A percentile compares a stretch with the other conserved stretches of the same genome.
phyloP scores from a whole-genome alignment of 2,329 filamentous ascomycete genomes.

The Penicillium brasilianum region DNA sequence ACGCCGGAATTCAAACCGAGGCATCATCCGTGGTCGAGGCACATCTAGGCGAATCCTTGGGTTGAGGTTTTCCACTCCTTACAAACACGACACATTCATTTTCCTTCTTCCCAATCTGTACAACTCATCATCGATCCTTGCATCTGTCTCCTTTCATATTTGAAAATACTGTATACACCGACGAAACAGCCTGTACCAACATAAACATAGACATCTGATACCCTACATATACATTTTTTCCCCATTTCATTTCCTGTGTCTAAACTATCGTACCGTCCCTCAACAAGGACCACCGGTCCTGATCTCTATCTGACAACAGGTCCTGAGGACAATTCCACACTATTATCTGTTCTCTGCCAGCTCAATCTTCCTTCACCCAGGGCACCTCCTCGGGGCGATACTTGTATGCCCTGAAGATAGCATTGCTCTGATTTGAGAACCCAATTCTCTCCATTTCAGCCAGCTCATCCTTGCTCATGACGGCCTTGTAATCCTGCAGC shows the following conservation, averaged over 20 bases:
- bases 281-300: neutral
- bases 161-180: conserved; percentile 4
- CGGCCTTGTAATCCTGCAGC: conserved; percentile 46
- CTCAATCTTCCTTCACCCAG: conserved; percentile 37
- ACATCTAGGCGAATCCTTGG: conserved; percentile 39
- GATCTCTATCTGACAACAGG: neutral
- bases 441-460: conserved; percentile 44
- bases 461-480: conserved; percentile 25
- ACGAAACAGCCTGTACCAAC: conserved; percentile 17
- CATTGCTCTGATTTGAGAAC: conserved; percentile 50
- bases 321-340: neutral
- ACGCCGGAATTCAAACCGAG: conserved; percentile 22
- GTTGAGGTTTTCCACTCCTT: conserved; percentile 24
- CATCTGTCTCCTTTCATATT: conserved; percentile 7
- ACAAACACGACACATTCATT: neutral
- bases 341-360: neutral
- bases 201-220: conserved; percentile 24
- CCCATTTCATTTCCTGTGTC: neutral
- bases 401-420: conserved; percentile 53
- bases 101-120: neutral
- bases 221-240: conserved; percentile 9
- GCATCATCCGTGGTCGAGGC: conserved; percentile 22
- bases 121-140: neutral
- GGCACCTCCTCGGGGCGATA: conserved; percentile 49
- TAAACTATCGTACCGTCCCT: neutral